Conservation (phyloP, 192 early-diverging fungal species). For the Phlyctochytrium arcticum region DNA sequence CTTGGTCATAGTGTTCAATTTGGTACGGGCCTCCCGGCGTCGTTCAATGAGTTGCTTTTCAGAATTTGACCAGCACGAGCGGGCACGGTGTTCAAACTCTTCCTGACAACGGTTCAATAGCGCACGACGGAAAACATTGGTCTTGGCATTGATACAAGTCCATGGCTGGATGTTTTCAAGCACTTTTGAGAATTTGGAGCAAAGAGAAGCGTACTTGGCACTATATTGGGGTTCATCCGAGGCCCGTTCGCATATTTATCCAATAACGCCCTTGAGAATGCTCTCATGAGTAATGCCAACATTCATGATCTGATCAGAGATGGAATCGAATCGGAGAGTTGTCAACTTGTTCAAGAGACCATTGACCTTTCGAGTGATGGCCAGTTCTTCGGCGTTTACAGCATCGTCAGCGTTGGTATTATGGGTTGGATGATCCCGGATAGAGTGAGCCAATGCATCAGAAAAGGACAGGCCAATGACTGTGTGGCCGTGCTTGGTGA, state of each 20-base stretch:
- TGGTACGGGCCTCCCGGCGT: slow-evolving; percentile 30
- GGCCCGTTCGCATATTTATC: slow-evolving; percentile 89
- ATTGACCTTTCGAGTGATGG: slow-evolving; percentile 68
- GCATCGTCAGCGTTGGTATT: slow-evolving; percentile 40
- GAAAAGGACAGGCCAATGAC: neutral
- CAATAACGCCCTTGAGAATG: slow-evolving; percentile 78
- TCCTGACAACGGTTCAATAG: slow-evolving; percentile 92
- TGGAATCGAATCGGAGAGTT: slow-evolving; percentile 84
- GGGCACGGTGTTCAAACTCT: slow-evolving; percentile 90
- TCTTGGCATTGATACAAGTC: slow-evolving; percentile 64
- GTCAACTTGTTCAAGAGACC: slow-evolving; percentile 96
- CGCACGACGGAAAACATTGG: slow-evolving; percentile 84
- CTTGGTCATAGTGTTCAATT: slow-evolving; percentile 58
- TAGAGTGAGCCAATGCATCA: slow-evolving; percentile 9
- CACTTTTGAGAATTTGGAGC: slow-evolving; percentile 60
- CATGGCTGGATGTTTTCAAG: slow-evolving; percentile 49
- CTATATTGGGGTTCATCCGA: slow-evolving; percentile 91
- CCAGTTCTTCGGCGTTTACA: slow-evolving; percentile 7
- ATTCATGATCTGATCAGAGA: slow-evolving; percentile 78
- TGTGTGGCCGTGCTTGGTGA: neutral
- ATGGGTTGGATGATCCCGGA: too few relatives aligned
- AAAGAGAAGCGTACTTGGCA: slow-evolving; percentile 84
- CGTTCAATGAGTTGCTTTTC: slow-evolving; percentile 30
- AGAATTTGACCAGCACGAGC: slow-evolving; percentile 54
- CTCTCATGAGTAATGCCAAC: slow-evolving; percentile 67